Conservation (phyloP, 2,329 filamentous ascomycete species). For the Pseudocercospora eumusae region DNA sequence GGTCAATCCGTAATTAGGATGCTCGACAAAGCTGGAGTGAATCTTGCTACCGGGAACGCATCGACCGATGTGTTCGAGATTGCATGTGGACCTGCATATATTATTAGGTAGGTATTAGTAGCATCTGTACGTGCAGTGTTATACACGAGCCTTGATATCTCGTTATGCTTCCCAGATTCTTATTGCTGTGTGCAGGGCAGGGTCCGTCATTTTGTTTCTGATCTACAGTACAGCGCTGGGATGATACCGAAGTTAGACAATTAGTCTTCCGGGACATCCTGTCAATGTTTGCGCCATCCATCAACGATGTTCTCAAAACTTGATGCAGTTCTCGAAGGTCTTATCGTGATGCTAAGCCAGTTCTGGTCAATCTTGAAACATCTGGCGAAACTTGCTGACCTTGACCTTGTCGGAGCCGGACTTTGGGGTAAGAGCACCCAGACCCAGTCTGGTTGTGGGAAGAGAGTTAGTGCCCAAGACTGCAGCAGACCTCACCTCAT, state of each 20-base stretch:
- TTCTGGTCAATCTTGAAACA: neutral
- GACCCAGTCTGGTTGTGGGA: neutral
- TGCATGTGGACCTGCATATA: neutral
- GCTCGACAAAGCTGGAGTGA: neutral
- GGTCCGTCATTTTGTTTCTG: neutral
- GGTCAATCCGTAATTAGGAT: neutral
- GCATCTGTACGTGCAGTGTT: neutral
- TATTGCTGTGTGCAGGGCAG: neutral
- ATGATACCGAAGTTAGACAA: conserved; percentile 6
- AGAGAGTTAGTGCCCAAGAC: neutral
- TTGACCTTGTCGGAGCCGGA: conserved; percentile 2
- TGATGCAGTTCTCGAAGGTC: conserved; percentile 6
- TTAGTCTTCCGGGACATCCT: conserved; percentile 7
- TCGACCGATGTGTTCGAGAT: neutral
- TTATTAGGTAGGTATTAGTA: neutral
- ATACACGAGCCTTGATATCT: conserved; percentile 6
- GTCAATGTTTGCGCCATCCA: conserved; percentile 11
- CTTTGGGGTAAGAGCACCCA: neutral
- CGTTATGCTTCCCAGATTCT: conserved; percentile 1
- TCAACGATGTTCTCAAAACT: conserved; percentile 11
- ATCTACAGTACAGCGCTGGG: conserved; percentile 8
- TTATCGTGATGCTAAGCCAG: neutral
- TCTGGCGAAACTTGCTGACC: neutral
- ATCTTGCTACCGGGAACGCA: neutral
- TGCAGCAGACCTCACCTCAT: too few relatives aligned